Evolutionary conservation across 2,329 filamentous ascomycete species (phyloP).

Genomic region (Alternaria consortialis): DNA sequence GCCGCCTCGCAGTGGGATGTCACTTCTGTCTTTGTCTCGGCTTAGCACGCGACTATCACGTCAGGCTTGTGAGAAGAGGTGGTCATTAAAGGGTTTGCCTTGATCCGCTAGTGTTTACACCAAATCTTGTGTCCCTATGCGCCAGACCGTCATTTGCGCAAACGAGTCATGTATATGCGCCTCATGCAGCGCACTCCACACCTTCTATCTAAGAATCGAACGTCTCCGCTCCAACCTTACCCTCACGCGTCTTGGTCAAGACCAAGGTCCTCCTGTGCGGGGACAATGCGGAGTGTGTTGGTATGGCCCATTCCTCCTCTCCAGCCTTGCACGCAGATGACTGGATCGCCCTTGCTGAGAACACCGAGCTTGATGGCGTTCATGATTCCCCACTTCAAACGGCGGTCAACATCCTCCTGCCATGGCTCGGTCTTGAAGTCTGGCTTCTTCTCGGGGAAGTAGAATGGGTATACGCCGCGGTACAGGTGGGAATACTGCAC

Average conservation of each 20-base stretch:
- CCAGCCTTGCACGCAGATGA: constrained; percentile 90
- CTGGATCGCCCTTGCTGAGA: constrained; percentile 74
- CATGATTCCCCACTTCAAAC: constrained; percentile 95
- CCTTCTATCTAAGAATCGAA: constrained; percentile 25
- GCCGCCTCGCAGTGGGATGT: constrained; percentile 1
- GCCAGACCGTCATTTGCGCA: constrained; percentile 33
- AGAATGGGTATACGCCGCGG: constrained; percentile 97
- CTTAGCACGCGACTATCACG: background rate
- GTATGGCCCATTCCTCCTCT: constrained; percentile 92
- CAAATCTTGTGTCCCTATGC: constrained; percentile 31
- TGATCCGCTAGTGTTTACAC: constrained; percentile 36
- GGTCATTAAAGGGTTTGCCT: constrained; percentile 23
- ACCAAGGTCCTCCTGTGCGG: constrained; percentile 60
- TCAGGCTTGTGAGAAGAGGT: background rate
- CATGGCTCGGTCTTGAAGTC: constrained; percentile 93
- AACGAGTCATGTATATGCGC: constrained; percentile 36
- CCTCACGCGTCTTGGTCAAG: constrained; percentile 57
- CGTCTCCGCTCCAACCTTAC: constrained; percentile 12
- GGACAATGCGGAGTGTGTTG: constrained; percentile 72
- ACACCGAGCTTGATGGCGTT: constrained; percentile 85
- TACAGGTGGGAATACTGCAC: constrained; percentile 85
- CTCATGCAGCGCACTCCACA: constrained; percentile 25
- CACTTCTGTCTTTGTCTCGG: background rate
- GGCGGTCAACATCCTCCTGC: constrained; percentile 98
- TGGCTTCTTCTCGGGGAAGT: constrained; percentile 91